A percentile compares a stretch with the other conserved stretches of the same genome.
phyloP scores from a whole-genome alignment of 345 rosid species.

The Raphanus sativus region DNA sequence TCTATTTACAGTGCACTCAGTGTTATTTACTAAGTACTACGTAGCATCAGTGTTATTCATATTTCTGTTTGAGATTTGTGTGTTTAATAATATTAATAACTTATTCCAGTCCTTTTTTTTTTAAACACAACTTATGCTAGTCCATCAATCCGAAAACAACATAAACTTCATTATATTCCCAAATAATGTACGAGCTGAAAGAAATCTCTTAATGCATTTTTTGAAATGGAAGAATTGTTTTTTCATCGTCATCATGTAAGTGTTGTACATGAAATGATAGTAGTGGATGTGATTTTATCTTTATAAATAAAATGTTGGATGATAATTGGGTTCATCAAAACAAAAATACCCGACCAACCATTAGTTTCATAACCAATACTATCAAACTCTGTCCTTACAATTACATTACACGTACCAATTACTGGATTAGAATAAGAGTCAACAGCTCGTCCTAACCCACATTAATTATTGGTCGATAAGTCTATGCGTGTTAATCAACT shows the following conservation, averaged over 20 bases:
- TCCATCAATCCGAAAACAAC: not conserved
- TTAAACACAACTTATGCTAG: not conserved
- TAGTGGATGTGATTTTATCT: not conserved
- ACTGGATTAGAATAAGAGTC: not conserved
- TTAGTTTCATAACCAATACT: not conserved
- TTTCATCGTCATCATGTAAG: not conserved
- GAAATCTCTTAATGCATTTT: not conserved
- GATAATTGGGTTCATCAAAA: not conserved
- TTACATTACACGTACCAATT: not conserved
- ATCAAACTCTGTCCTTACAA: not conserved
- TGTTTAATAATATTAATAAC: not conserved
- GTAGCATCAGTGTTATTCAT: not conserved
- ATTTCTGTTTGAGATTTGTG: not conserved
- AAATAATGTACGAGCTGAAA: not conserved
- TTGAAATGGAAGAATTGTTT: not conserved
- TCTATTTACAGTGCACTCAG: not conserved
- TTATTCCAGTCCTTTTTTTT: not conserved
- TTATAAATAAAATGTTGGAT: not conserved
- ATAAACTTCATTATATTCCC: not conserved
- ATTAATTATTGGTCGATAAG: not conserved
- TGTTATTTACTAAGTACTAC: not conserved
- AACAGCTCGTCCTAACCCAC: not conserved
- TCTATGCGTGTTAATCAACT: not conserved
- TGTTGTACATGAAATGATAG: not conserved
- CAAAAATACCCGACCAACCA: not conserved